These are phyloP conservation scores for Scleromitrula shiraiana DNA, from an alignment of 2,329 filamentous ascomycete species.

Conservation along the genomic window DNA sequence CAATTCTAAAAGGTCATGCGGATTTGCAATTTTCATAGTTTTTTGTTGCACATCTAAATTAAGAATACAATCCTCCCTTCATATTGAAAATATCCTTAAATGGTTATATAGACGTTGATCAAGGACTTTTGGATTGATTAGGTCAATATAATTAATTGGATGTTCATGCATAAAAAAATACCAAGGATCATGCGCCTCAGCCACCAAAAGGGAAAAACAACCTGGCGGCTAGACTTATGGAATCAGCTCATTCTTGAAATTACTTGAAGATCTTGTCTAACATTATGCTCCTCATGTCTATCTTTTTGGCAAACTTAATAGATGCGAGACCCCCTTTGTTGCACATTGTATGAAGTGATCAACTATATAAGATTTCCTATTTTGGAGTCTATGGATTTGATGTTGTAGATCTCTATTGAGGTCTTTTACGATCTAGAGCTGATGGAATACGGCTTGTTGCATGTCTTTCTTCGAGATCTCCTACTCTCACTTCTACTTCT, in stretches of 20 bases:
- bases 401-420: neutral
- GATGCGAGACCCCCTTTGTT: neutral
- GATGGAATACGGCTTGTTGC: neutral
- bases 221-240: neutral
- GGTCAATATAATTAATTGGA: neutral
- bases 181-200: neutral
- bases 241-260: neutral
- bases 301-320: neutral
- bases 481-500: neutral
- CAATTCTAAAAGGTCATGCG: neutral
- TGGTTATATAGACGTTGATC: neutral
- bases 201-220: neutral
- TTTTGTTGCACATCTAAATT: neutral
- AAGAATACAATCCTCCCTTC: too few relatives aligned
- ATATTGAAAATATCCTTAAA: neutral
- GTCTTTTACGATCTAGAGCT: neutral
- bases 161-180: neutral
- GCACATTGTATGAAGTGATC: neutral
- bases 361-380: neutral
- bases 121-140: neutral
- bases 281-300: neutral
- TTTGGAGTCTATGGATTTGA: neutral
- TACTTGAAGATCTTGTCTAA: neutral
- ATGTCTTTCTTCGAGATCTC: slow-evolving; percentile 1
- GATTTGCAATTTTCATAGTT: neutral